Evolutionary conservation across 352 stramenopile genomes (phyloP).

Genomic region (Globisporangium canariense): DNA sequence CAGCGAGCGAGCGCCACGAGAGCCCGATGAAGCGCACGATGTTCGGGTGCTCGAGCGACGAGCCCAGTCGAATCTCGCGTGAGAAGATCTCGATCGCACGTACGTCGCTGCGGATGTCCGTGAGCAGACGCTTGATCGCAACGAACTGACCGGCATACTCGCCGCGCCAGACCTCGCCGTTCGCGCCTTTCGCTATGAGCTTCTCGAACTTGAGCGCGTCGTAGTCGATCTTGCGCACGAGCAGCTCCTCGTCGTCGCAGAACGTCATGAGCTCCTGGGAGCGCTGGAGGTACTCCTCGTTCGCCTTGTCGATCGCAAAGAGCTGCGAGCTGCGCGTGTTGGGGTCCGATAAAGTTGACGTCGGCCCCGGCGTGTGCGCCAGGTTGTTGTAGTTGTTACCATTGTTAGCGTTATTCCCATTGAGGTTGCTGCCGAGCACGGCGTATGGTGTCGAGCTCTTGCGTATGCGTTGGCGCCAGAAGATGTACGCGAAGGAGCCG

Average conservation of each 20-base stretch:
- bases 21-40: slow-evolving; percentile 58
- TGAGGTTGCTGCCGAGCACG: slow-evolving; percentile 6
- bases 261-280: slow-evolving; percentile 39
- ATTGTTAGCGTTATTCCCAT: background rate
- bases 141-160: slow-evolving; percentile 37
- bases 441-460: slow-evolving; percentile 10
- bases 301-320: slow-evolving; percentile 8
- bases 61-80: slow-evolving; percentile 47
- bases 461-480: slow-evolving; percentile 5
- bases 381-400: slow-evolving; percentile 1
- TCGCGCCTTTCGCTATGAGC: slow-evolving; percentile 42
- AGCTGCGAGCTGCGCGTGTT: slow-evolving; percentile 8
- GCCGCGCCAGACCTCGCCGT: slow-evolving; percentile 61
- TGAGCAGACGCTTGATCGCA: slow-evolving; percentile 60
- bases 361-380: background rate
- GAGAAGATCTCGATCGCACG: slow-evolving; percentile 43
- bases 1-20: slow-evolving; percentile 47
- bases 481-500: slow-evolving; percentile 6
- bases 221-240: slow-evolving; percentile 46
- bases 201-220: slow-evolving; percentile 34
- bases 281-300: slow-evolving; percentile 11
- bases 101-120: slow-evolving; percentile 40
- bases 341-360: slow-evolving; percentile 2
- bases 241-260: slow-evolving; percentile 38
- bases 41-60: slow-evolving; percentile 55